Evolutionary conservation across 768 basidiomycete species (phyloP), one percentile per base, ranked within the genome.

Genomic region (Panaeolus cyanescens): DNA sequence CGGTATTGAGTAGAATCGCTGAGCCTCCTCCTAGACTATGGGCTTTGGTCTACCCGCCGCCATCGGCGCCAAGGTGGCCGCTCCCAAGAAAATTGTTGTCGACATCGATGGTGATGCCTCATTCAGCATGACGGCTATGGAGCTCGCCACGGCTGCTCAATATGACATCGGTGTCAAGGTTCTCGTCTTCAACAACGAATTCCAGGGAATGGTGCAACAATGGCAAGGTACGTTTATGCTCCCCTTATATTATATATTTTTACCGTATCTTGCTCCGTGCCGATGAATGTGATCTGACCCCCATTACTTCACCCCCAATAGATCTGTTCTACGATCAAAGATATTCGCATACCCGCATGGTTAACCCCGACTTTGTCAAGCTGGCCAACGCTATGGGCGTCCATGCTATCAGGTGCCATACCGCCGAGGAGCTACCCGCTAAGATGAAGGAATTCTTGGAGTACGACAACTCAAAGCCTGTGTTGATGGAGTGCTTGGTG

Each of bases 71-170:
- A 99, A 99, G 75, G 95, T 99, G 33, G 97, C 94, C 25, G 90
- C 90, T 1, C 96, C 96, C 0, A 75, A 94, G 28, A 99, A 99
- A 78, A 91, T 85, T 58, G 96, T 99, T 60, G 80, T 99, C 54
- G 96, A 99, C 73, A 89, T 99, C 64, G 97, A 99, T 67, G 97
- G 97, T 10, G 97, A 99, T 72, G 97, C 97, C 0, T 96, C 94
- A 20, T 96, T 99, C 79, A 95, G 92, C 70, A 99, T 99, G 97
- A 99, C 97, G 1, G 96, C 95, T 0, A 99, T 99, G 97, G 97
- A 99, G 77, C 87, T 99, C 56, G 89, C 90, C 22, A 99, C 97
- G 0, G 97, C 97, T 4, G 83, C 92, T 25, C 93, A 96, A 71
- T 95, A 85, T 78, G 76, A 85, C 70, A 97, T 99, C 64, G 96